Evolutionary conservation across 129 eudicot genomes (phyloP), one percentile per base, ranked within the genome.

Genomic region (Calendula officinalis): DNA sequence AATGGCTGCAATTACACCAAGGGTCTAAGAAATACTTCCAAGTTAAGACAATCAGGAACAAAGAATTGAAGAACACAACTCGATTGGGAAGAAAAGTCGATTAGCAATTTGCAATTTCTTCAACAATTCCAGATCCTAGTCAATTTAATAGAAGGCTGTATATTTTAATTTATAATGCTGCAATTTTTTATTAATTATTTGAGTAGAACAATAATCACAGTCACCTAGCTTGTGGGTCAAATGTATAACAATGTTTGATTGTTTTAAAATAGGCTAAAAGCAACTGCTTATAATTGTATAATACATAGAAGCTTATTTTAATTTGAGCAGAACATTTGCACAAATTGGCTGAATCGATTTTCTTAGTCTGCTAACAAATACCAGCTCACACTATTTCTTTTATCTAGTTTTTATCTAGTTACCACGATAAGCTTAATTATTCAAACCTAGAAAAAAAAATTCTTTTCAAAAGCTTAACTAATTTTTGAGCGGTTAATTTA

Each of bases 371-470:
- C 60, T 48, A 48, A 11, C 16, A 61, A 8, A 51, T 14, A 61
- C 22, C 69, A 62, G 27, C 22, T 71, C 7, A 15, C 37, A 46
- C 7, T 7, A 8, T 22, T 41, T 61, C 61, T 41, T 11, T 63
- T 7, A 43, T 51, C 60, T 51, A 43, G 30, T 71, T 41, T 11
- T 63, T 7, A 43, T 51, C 60, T 51, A 43, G 30, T 53, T 62
- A 43, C 64, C 61, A 59, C 7, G 67, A 37, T 69, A 58, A 39
- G 8, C 40, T 40, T 12, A n/a, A 11, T 11, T 42, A 70, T 14
- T 33, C 40, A 47, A 55, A 37, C 48, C 59, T 47, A 37, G 15
- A 59, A 38, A 41, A 46, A 36, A 17, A 13, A 43, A 43, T n/a
- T 48, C 7, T 8, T 22, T 22, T 22, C 30, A 22, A 22, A 22